phyloP scores from a whole-genome alignment of 176 grass and related monocot species.

The Phragmites australis region DNA sequence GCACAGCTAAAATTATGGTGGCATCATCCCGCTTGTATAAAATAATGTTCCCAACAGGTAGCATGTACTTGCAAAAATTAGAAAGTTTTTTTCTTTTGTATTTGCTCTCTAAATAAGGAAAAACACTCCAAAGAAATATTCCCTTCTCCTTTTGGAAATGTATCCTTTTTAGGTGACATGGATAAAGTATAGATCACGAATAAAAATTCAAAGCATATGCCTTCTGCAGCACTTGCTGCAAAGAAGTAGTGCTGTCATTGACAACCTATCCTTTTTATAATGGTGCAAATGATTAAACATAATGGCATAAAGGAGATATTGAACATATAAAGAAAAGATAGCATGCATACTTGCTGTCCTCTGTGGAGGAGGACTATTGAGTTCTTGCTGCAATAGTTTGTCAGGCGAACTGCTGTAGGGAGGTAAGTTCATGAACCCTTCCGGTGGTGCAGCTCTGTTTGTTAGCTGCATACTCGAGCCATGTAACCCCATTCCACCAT shows the following conservation, averaged over 20 bases:
- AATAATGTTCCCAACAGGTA: background rate
- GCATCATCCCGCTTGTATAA: background rate
- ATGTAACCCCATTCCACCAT: constrained; percentile 46
- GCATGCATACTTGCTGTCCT: constrained; percentile 62
- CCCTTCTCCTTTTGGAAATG: constrained; percentile 9
- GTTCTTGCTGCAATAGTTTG: constrained; percentile 49
- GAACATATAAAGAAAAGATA: constrained; percentile 7
- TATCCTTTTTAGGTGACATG: constrained; percentile 1
- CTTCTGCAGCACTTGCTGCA: constrained; percentile 30
- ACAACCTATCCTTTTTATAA: background rate
- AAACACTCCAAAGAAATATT: background rate
- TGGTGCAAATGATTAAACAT: constrained; percentile 3
- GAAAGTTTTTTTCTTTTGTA: background rate
- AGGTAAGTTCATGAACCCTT: constrained; percentile 46
- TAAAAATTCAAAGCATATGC: constrained; percentile 7
- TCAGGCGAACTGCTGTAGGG: constrained; percentile 43
- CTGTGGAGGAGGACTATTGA: constrained; percentile 51
- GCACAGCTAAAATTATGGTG: background rate
- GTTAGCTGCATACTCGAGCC: constrained; percentile 47
- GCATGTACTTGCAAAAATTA: background rate
- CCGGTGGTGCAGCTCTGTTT: constrained; percentile 40
- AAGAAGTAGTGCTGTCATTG: constrained; percentile 11
- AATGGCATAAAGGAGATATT: constrained; percentile 5
- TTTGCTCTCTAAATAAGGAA: background rate
- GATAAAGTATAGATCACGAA: background rate